Evolutionary conservation across 768 basidiomycete genomes (phyloP), one percentile per base, ranked within the genome.

Genomic region (Kwoniella newhampshirensis): DNA sequence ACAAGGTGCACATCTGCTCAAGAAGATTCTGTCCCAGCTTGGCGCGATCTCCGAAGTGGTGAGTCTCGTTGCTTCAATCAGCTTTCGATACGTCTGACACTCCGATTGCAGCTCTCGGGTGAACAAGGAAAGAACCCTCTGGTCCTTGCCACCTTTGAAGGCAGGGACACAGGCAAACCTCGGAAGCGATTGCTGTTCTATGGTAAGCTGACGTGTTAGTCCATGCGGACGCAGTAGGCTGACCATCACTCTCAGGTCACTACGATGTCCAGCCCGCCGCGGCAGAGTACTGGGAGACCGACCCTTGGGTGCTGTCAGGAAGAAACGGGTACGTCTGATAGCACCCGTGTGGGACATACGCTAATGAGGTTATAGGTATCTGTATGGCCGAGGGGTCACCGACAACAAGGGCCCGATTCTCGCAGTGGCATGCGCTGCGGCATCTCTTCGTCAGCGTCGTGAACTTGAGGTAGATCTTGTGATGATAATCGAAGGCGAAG

Each of bases 341-440:
- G 25, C 18, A n/a, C 15, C 8, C 27, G 25, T 55, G 40, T 47
- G 4, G 7, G 17, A n/a, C 12, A n/a, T 40, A 20, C 8, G 41
- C 7, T 6, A 23, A 7, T 42, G 13, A 20, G 30, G 13, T 21
- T 43, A 20, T n/a, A 70, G 64, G 20, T 77, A 77, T 50, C 68
- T 76, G 2, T 75, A 76, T 51, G 75, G 76, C 17, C 65, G 74
- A 21, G 79, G 96, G 3, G 87, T 89, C 1, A 88, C 89, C 1
- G 96, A 99, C 67, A 86, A 99, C 79, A 98, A 99, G 71, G 96
- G 94, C 0, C 96, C 96, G 0, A 86, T 96, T 43, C 81, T 98
- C 59, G 91, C 93, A 0, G 82, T 86, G 15, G 96, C 94, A 0
- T 89, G 85, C 63, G 96, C 96, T 0, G 91, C 87, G 11, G 88